Evolutionary conservation across 352 stramenopile genomes (phyloP).

Genomic region (Blastocystis sp.): DNA sequence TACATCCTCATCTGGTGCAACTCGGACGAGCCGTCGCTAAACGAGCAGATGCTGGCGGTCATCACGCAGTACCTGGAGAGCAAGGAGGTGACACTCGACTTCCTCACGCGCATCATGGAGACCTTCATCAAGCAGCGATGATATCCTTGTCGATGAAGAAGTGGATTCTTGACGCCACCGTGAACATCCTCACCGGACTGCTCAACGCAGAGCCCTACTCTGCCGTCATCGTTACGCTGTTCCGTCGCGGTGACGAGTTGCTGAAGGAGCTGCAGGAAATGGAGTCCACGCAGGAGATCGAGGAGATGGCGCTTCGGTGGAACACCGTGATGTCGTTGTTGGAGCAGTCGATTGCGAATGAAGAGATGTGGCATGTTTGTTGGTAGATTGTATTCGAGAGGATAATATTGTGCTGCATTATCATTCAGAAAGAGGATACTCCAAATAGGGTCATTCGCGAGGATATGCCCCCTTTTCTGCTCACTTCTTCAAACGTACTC

Average conservation of each 20-base stretch:
- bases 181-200: not conserved
- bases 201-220: conserved; percentile 9
- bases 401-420: not conserved
- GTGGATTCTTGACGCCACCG: not conserved
- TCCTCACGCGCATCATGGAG: not conserved
- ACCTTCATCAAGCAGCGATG: conserved; percentile 18
- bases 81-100: not conserved
- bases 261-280: not conserved
- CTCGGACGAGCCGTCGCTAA: not conserved
- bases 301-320: not conserved
- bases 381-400: not conserved
- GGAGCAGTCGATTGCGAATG: not conserved
- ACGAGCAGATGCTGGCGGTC: not conserved
- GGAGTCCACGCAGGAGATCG: not conserved
- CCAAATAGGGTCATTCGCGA: no score
- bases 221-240: not conserved
- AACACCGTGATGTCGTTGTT: conserved; percentile 13
- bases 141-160: conserved; percentile 2
- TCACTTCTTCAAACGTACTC: not conserved
- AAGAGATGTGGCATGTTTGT: not conserved
- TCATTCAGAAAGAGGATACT: no score
- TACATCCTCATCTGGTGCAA: conserved; percentile 28
- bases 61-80: conserved; percentile 11
- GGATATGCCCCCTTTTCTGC: no score
- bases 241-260: not conserved